phyloP scores from a whole-genome alignment of 371 early-diverging fungal species.

The Batkoa obscura region DNA sequence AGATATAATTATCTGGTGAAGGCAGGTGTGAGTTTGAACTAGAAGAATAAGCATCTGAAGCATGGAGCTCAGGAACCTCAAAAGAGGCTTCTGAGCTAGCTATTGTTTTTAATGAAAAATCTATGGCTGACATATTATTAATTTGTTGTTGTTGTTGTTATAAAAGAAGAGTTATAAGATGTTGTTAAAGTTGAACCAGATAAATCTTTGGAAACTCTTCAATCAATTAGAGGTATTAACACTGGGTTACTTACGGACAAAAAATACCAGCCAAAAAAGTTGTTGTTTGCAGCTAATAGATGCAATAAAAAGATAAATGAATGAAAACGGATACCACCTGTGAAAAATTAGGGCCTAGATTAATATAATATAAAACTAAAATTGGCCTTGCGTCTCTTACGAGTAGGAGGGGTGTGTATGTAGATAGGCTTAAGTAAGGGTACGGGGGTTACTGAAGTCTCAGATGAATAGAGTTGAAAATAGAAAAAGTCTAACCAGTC shows the following conservation, averaged over 20 bases:
- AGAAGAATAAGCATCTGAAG: not conserved
- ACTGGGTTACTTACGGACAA: too few relatives aligned
- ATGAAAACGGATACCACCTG: not conserved
- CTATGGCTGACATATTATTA: too few relatives aligned
- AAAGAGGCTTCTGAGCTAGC: not conserved
- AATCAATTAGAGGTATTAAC: not conserved
- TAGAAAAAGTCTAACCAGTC: not conserved
- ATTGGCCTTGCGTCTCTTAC: not conserved
- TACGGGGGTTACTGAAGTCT: not conserved
- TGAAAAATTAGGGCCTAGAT: not conserved
- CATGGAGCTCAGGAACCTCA: slow-evolving; percentile 3
- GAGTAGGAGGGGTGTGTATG: not conserved
- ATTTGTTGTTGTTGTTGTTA: too few relatives aligned
- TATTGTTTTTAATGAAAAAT: too few relatives aligned
- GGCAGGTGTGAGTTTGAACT: slow-evolving; percentile 3
- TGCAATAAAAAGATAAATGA: not conserved
- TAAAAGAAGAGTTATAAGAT: too few relatives aligned
- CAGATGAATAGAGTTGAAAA: not conserved
- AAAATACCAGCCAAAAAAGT: too few relatives aligned
- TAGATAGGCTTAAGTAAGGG: not conserved
- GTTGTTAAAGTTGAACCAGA: too few relatives aligned
- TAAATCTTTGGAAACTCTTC: not conserved
- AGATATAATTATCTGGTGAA: not conserved
- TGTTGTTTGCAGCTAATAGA: not conserved
- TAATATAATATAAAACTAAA: not conserved